Percentiles rank a stretch among this genome's conserved stretches.
phyloP scores from a whole-genome alignment of 345 rosid species.

The Populus deltoides region DNA sequence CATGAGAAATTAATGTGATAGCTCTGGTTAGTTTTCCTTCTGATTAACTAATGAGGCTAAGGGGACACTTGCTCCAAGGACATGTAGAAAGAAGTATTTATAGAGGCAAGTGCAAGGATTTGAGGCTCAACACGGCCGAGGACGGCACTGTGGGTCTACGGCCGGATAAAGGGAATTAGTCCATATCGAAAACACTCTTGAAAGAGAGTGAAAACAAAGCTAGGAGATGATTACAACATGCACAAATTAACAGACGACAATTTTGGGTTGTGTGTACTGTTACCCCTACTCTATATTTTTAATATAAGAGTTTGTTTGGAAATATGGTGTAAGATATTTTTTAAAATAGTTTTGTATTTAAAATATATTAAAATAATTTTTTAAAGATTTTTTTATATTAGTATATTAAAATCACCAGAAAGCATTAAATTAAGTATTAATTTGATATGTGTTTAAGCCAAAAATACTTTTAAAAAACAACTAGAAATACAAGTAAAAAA shows the following conservation, averaged over 20 bases:
- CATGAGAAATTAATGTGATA: conserved; percentile 9
- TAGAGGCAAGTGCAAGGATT: background rate
- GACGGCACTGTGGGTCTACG: background rate
- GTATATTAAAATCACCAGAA: no score
- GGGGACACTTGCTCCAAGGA: background rate
- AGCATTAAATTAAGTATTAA: no score
- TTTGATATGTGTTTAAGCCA: accelerated
- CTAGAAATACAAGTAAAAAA: accelerated
- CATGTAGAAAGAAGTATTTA: background rate
- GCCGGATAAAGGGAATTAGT: background rate
- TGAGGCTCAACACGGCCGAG: background rate
- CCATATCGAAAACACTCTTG: background rate
- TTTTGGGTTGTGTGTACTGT: background rate
- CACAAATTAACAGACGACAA: background rate
- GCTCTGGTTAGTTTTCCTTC: no score
- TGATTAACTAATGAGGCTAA: no score
- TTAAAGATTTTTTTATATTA: no score
- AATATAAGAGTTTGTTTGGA: no score
- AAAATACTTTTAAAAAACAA: no score
- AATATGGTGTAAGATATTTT: no score
- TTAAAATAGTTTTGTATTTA: no score
- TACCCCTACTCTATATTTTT: background rate
- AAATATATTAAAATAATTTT: no score
- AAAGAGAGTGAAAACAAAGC: background rate
- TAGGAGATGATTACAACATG: background rate